phyloP scores from a whole-genome alignment of 2,329 filamentous ascomycete species.

The Botrytis sinoallii region DNA sequence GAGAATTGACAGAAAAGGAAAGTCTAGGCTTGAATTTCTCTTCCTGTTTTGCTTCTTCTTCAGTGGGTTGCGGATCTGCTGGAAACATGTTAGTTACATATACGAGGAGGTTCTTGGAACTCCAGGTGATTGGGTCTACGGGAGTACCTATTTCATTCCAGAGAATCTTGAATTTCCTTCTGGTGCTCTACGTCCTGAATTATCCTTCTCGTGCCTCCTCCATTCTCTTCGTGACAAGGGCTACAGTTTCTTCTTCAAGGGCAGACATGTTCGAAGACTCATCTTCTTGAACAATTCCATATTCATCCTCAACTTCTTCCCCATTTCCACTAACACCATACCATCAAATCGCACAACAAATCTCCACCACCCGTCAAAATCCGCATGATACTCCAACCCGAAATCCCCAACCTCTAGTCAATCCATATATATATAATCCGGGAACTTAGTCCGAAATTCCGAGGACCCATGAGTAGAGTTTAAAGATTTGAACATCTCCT shows the following conservation, averaged over 20 bases:
- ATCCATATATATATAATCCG: background rate
- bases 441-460: background rate
- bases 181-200: background rate
- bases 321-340: background rate
- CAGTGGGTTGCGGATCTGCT: background rate
- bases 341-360: background rate
- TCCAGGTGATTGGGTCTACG: background rate
- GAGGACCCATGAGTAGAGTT: background rate
- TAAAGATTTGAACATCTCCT: background rate
- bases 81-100: background rate
- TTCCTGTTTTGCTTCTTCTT: background rate
- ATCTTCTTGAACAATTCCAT: background rate
- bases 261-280: background rate
- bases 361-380: background rate
- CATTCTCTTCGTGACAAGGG: background rate
- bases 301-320: background rate
- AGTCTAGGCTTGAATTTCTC: background rate
- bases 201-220: background rate
- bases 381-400: background rate
- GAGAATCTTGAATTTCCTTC: background rate
- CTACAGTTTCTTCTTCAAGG: too few relatives aligned
- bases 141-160: background rate
- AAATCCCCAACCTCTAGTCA: background rate
- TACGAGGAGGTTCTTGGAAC: background rate
- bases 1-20: background rate